Evolutionary conservation across 208 protist genomes (phyloP).

Genomic region (Leishmania martiniquensis): DNA sequence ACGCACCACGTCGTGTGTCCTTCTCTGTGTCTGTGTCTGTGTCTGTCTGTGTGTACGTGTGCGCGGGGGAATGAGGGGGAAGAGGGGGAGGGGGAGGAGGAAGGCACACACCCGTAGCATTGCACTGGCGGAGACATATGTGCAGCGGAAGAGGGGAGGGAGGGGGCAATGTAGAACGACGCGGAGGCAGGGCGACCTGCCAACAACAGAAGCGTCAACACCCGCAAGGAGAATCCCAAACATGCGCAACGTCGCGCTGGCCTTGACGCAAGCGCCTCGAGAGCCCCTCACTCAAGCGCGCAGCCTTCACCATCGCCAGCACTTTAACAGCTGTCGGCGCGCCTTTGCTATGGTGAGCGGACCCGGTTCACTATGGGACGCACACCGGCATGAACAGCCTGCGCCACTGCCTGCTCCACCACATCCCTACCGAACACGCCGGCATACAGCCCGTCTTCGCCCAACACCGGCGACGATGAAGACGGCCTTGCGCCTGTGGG

Average conservation of each 20-base stretch:
- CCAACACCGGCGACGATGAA: not conserved
- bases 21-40: too few species aligned
- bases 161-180: not conserved
- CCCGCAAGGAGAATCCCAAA: too few species aligned
- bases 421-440: slow-evolving; percentile 50
- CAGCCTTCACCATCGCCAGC: not conserved
- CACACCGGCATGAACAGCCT: slow-evolving; percentile 11
- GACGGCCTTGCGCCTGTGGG: not conserved
- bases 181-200: too few species aligned
- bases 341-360: not conserved
- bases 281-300: not conserved
- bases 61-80: too few species aligned
- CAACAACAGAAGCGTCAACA: too few species aligned
- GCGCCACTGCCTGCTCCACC: slow-evolving; percentile 41
- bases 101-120: too few species aligned
- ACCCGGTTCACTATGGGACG: slow-evolving; percentile 13
- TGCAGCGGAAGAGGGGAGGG: too few species aligned
- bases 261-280: not conserved
- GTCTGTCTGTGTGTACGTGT: too few species aligned
- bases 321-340: not conserved
- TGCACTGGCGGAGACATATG: too few species aligned
- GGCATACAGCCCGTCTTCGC: slow-evolving; percentile 31
- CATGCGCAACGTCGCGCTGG: too few species aligned
- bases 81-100: too few species aligned
- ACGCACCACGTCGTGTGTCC: too few species aligned